These are phyloP conservation scores for Lepiota brunneoincarnata DNA, from an alignment of 768 basidiomycete genomes.

Conservation along the genomic window DNA sequence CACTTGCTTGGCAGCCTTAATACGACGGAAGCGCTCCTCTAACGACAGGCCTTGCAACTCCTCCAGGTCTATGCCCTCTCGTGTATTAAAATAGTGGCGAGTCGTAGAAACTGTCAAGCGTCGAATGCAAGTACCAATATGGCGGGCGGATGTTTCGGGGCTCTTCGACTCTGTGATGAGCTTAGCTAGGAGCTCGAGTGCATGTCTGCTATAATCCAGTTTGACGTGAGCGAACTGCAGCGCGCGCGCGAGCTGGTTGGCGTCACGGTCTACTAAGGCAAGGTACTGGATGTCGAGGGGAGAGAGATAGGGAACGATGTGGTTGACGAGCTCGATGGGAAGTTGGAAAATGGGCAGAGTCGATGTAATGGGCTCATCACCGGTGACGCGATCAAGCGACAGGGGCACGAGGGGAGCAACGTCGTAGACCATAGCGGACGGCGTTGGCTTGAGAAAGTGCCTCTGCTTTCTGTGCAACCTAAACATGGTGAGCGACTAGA, in stretches of 20 bases:
- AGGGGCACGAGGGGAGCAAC: conserved; percentile 13
- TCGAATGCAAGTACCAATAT: conserved; percentile 20
- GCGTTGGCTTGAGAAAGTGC: neutral
- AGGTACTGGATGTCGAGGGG: conserved; percentile 21
- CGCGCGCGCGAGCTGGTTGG: conserved; percentile 21
- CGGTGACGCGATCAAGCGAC: conserved; percentile 22
- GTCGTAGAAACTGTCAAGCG: conserved; percentile 16
- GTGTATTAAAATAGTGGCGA: conserved; percentile 2
- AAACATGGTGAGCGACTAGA: neutral
- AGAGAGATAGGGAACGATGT: conserved; percentile 22
- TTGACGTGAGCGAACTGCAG: conserved; percentile 20
- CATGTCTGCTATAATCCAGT: conserved; percentile 16
- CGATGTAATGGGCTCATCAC: conserved; percentile 17
- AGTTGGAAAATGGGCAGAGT: conserved; percentile 23
- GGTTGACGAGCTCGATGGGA: conserved; percentile 25
- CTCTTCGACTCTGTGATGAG: conserved; percentile 2
- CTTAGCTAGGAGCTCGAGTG: conserved; percentile 4
- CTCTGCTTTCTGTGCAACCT: neutral
- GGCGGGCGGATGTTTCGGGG: neutral
- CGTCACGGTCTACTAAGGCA: conserved; percentile 25
- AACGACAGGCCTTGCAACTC: neutral
- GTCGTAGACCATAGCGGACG: conserved; percentile 10
- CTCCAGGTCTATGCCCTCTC: neutral
- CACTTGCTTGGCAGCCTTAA: neutral
- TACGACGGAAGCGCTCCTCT: neutral